Percentiles rank a stretch among this genome's conserved stretches.
Evolutionary conservation across 306 rosid species (phyloP).

Genomic region (Vachellia collinsii): DNA sequence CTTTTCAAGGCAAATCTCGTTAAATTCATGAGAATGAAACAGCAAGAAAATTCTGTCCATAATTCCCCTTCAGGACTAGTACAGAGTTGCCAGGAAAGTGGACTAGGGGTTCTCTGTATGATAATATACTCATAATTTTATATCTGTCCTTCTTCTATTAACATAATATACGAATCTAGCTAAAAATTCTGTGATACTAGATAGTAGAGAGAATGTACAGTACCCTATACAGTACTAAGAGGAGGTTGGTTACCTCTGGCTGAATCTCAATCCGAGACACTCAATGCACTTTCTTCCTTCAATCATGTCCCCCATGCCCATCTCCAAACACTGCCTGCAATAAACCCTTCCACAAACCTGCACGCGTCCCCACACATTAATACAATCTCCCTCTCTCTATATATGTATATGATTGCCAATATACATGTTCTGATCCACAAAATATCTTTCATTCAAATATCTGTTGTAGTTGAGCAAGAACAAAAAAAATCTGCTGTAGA

Average conservation of each 20-base stretch:
- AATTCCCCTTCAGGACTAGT: too few relatives aligned
- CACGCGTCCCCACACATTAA: not conserved
- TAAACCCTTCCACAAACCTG: conserved; percentile 94
- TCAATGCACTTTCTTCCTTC: conserved; percentile 89
- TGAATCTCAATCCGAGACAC: conserved; percentile 83
- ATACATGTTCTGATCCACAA: not conserved
- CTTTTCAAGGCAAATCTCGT: not conserved
- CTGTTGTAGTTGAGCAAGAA: too few relatives aligned
- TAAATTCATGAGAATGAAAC: not conserved
- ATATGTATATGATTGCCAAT: not conserved
- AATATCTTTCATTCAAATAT: not conserved
- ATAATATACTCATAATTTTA: too few relatives aligned
- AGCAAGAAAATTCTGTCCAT: too few relatives aligned
- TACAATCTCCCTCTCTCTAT: not conserved
- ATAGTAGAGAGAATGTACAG: too few relatives aligned
- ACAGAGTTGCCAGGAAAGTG: too few relatives aligned
- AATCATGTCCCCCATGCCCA: conserved; percentile 87
- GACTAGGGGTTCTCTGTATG: too few relatives aligned
- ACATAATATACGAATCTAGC: too few relatives aligned
- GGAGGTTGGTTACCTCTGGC: conserved; percentile 61
- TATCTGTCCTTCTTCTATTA: too few relatives aligned
- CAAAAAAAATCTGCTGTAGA: not conserved
- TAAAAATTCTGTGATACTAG: too few relatives aligned
- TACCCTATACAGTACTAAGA: too few relatives aligned
- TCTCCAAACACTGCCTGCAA: conserved; percentile 69